Base-by-base conservation (phyloP, 31 red algal species). In the Endocladia muricata region DNA sequence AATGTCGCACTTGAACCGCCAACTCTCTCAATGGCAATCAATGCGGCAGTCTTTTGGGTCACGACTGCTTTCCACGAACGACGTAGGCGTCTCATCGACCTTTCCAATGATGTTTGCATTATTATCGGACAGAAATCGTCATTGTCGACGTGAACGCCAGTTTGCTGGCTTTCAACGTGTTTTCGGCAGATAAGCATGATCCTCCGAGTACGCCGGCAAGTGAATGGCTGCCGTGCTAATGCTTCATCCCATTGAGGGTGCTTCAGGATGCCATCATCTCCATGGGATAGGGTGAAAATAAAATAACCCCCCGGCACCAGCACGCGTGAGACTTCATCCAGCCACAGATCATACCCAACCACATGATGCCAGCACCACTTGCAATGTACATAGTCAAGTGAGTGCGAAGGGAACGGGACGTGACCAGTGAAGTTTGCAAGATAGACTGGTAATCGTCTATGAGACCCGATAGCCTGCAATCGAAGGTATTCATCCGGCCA, bases 341-440 rank as follows among this genome's bases (percentile, higher is more conserved):
- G n/a, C 77, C 77, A 81, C 23, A 37, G 25, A 37, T 52, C 42
- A 30, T 81, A 81, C 3, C 77, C 77, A 2, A 49, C 77, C 9
- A 37, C 51, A 68, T 81, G 77, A 57, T 81, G 77, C 77, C 77
- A 81, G 36, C 77, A 81, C 77, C 77, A 81, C 41, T 81, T 81
- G 51, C 77, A 81, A 33, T 81, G 77, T 9, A 81, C 77, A 38
- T 59, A 43, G 40, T 81, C 77, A 19, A 81, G 70, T 3, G 61
- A 37, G 21, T 65, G 32, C 3, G 31, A 37, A 17, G 77, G 77
- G 70, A 81, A 81, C 26, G 77, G 77, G 28, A 81, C 47, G 9
- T 29, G 8, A 28, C 77, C 77, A 38, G 77, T 81, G 39, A 81
- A 81, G 39, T 81, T 81, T 3, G 77, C 77, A 26, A 81, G 39